Evolutionary conservation across 345 rosid species (phyloP).

Genomic region (Heritiera fomes): DNA sequence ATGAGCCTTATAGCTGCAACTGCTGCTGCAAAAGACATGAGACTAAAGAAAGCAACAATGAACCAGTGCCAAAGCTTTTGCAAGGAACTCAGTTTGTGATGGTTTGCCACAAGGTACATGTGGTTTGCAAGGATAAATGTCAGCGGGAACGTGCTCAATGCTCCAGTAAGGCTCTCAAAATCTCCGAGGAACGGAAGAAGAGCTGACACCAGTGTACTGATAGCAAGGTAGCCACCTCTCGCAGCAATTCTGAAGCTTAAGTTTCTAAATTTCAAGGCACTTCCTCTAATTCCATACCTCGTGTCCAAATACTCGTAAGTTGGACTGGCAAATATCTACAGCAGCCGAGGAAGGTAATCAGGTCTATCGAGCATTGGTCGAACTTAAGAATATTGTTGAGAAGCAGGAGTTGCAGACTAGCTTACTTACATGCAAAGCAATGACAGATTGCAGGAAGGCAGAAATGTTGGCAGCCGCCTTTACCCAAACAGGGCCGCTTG

Average conservation of each 20-base stretch:
- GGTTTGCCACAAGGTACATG: slow-evolving; percentile 74
- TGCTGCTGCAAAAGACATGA: slow-evolving; percentile 69
- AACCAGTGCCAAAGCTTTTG: slow-evolving; percentile 89
- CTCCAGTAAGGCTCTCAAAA: slow-evolving; percentile 90
- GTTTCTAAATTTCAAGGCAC: slow-evolving; percentile 52
- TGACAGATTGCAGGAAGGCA: slow-evolving; percentile 84
- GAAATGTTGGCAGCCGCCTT: slow-evolving; percentile 73
- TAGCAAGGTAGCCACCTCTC: slow-evolving; percentile 70
- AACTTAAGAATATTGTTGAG: not conserved
- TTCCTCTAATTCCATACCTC: slow-evolving; percentile 69
- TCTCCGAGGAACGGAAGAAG: slow-evolving; percentile 89
- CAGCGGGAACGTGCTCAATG: slow-evolving; percentile 85
- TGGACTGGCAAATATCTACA: slow-evolving; percentile 89
- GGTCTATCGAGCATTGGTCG: not conserved
- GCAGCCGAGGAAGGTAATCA: not conserved
- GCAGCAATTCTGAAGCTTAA: slow-evolving; percentile 60
- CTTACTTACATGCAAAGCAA: slow-evolving; percentile 58
- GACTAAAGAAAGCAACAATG: slow-evolving; percentile 59
- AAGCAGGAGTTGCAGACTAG: not conserved
- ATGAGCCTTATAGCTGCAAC: slow-evolving; percentile 78
- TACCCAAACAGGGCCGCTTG: slow-evolving; percentile 78
- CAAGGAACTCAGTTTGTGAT: slow-evolving; percentile 39
- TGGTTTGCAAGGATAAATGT: slow-evolving; percentile 95
- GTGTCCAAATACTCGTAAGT: slow-evolving; percentile 91
- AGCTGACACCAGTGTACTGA: slow-evolving; percentile 76